phyloP scores from a whole-genome alignment of 1,284 basidiomycete genomes.

The Rhodotorula sp. region DNA sequence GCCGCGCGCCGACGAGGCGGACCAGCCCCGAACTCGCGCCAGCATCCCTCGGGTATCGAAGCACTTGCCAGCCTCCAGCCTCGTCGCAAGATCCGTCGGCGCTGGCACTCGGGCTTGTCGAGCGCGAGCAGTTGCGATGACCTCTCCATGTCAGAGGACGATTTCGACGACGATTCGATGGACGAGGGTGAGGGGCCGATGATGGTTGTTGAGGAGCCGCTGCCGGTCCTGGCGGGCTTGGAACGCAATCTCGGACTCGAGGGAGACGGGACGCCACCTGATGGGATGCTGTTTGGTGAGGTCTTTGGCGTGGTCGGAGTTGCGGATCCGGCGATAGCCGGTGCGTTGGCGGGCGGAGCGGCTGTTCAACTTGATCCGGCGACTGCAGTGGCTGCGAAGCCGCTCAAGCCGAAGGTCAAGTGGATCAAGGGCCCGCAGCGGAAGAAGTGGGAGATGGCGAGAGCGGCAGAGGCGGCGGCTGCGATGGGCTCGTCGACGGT shows the following conservation, averaged over 20 bases:
- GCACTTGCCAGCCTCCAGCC: not conserved
- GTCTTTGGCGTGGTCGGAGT: conserved; percentile 3
- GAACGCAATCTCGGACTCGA: conserved; percentile 26
- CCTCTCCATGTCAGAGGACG: not conserved
- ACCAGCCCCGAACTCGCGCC: no score
- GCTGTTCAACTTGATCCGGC: no score
- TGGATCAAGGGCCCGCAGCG: conserved; percentile 31
- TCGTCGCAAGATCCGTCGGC: not conserved
- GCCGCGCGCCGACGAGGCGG: no score
- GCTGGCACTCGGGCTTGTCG: conserved; percentile 7
- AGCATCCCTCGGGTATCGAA: not conserved
- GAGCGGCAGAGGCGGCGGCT: not conserved
- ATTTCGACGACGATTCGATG: not conserved
- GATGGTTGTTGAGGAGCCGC: conserved; percentile 12
- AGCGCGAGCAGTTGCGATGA: conserved; percentile 19
- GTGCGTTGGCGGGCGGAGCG: not conserved
- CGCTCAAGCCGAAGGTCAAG: conserved; percentile 11
- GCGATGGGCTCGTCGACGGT: not conserved
- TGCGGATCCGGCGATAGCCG: not conserved
- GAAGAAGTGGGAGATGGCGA: conserved; percentile 14
- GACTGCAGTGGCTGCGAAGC: not conserved
- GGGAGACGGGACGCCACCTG: not conserved
- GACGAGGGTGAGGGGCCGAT: not conserved
- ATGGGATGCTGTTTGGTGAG: conserved; percentile 10
- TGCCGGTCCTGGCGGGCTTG: conserved; percentile 27